These are phyloP conservation scores for Phytopythium ostracodes DNA, from an alignment of 352 stramenopile genomes.

Conservation along the genomic window DNA sequence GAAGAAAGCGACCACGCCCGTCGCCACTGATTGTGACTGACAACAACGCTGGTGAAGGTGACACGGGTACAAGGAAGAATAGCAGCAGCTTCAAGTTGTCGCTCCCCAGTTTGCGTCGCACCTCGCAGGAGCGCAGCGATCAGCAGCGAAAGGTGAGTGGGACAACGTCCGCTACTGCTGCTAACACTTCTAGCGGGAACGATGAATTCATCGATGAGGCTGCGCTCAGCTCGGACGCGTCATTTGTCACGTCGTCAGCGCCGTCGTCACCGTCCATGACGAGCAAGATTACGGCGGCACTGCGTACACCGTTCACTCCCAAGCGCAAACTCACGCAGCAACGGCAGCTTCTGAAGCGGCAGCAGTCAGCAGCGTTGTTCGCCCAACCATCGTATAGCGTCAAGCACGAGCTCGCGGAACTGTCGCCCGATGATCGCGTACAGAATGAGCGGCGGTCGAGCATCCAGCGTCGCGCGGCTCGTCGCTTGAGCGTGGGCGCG, in stretches of 20 bases:
- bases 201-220: not conserved
- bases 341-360: conserved; percentile 5
- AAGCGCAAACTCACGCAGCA: conserved; percentile 1
- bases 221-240: not conserved
- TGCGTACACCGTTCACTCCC: conserved; percentile 1
- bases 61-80: not conserved
- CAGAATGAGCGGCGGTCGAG: conserved; percentile 59
- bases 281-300: conserved; percentile 2
- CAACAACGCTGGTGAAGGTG: not conserved
- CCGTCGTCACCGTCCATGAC: not conserved
- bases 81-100: conserved; percentile 1
- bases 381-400: conserved; percentile 53
- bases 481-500: conserved; percentile 53
- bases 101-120: not conserved
- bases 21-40: not conserved
- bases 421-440: conserved; percentile 48
- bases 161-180: not conserved
- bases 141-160: not conserved
- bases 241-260: not conserved
- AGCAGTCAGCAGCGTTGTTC: conserved; percentile 42
- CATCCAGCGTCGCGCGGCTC: conserved; percentile 49
- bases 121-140: not conserved
- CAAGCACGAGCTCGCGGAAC: conserved; percentile 44
- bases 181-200: not conserved
- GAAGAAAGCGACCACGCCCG: not conserved